Evolutionary conservation across 805 yeast species (phyloP).

Genomic region (Suhomyces sp.): DNA sequence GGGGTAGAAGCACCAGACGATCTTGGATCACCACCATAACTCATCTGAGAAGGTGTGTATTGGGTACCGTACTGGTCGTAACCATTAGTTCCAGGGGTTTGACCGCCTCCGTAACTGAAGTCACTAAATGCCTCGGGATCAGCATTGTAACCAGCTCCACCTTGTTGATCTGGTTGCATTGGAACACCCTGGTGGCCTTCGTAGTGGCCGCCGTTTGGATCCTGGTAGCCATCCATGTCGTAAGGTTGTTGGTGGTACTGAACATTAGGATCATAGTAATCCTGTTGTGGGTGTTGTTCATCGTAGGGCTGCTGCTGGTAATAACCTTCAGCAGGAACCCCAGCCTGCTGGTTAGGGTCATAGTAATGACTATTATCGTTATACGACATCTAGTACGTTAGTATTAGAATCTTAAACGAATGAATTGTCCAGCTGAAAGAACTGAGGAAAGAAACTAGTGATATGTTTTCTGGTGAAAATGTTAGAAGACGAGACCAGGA

Average conservation of each 20-base stretch:
- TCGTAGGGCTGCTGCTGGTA: constrained; percentile 42
- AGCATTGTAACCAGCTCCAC: constrained; percentile 30
- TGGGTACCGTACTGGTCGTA: constrained; percentile 68
- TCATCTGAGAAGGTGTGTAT: constrained; percentile 82
- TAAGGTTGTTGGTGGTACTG: constrained; percentile 51
- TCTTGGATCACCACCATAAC: constrained; percentile 76
- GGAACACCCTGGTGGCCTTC: constrained; percentile 51
- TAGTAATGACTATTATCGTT: constrained; percentile 51
- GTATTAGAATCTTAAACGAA: constrained; percentile 10
- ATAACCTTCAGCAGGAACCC: constrained; percentile 29
- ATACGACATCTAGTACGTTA: constrained; percentile 51
- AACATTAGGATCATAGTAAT: constrained; percentile 48
- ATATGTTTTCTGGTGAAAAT: background rate
- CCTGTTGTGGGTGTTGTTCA: constrained; percentile 40
- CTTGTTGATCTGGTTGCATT: constrained; percentile 20
- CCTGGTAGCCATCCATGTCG: constrained; percentile 47
- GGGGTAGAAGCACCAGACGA: constrained; percentile 96
- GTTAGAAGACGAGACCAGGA: background rate
- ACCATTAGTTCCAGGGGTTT: constrained; percentile 57
- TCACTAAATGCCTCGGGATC: constrained; percentile 67
- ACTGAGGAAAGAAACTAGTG: constrained; percentile 1
- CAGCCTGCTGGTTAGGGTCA: constrained; percentile 27
- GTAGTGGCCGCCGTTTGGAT: constrained; percentile 22
- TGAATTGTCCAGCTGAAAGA: constrained; percentile 3
- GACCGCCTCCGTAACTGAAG: constrained; percentile 57